phyloP scores from a whole-genome alignment of 805 yeast species.

The Barnettozyma sucrosica region DNA sequence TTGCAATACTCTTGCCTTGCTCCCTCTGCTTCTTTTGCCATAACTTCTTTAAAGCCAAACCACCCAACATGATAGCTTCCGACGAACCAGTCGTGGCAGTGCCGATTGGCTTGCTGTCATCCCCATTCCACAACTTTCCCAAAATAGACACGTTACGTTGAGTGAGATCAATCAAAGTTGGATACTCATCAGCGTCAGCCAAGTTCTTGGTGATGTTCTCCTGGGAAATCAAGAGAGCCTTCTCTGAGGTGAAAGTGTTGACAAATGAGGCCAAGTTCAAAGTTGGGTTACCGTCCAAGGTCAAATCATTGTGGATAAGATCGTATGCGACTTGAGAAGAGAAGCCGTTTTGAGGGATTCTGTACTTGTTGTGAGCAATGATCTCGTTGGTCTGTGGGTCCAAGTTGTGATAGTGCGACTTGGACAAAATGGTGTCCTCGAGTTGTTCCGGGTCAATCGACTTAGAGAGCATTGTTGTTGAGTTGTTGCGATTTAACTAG shows the following conservation, averaged over 20 bases:
- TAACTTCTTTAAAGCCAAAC: conserved; percentile 82
- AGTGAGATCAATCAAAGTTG: conserved; percentile 73
- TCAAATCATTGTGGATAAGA: conserved; percentile 64
- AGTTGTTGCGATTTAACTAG: not conserved
- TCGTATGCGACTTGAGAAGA: conserved; percentile 49
- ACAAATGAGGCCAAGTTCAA: conserved; percentile 88
- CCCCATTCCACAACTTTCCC: conserved; percentile 78
- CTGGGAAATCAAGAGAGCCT: conserved; percentile 45
- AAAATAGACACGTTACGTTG: conserved; percentile 77
- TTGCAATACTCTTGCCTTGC: conserved; percentile 50
- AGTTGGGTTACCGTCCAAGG: conserved; percentile 78
- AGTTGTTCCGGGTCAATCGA: conserved; percentile 28
- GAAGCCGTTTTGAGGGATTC: conserved; percentile 53
- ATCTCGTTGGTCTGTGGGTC: conserved; percentile 13
- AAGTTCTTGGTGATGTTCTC: conserved; percentile 82
- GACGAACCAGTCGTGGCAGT: conserved; percentile 93
- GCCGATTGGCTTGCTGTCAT: conserved; percentile 54
- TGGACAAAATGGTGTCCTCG: conserved; percentile 26
- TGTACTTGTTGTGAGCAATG: conserved; percentile 40
- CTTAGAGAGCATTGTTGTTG: conserved; percentile 18
- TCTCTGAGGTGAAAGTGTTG: conserved; percentile 60
- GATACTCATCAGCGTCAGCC: conserved; percentile 93
- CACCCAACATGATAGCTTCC: conserved; percentile 92
- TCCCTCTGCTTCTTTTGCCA: conserved; percentile 71
- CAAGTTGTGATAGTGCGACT: conserved; percentile 22